Base-by-base conservation (phyloP, 805 yeast species). In the Dipodascus geniculatus region DNA sequence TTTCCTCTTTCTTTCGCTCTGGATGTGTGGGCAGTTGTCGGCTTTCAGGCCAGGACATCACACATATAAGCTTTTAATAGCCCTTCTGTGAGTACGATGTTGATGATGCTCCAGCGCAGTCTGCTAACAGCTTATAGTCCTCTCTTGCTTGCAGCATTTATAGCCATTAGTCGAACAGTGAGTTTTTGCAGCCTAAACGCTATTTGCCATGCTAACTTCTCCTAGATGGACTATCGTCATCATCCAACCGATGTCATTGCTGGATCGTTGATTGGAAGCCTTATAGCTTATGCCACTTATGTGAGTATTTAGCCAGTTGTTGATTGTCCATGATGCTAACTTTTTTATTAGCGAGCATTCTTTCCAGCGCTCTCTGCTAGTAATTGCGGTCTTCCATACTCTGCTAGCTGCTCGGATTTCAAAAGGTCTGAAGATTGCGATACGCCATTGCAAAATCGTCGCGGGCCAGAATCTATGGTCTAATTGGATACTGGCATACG, bases 231-330 rank as follows among this genome's bases (percentile, higher is more conserved):
- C 68, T 90, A 90, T 69, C 77, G 97, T 65, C 99, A 91, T 64
- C 98, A 91, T 68, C 88, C 87, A 64, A 72, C 86, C 17, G 99
- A 91, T 67, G 84, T 93, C 1, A 60, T 85, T 1, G 63, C 83
- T 16, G 99, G 99, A 2, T 73, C 85, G 24, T 17, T 73, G 1
- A 63, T 91, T 2, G 99, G 99, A 0, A 57, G 70, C 2, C 55
- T 71, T 1, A 68, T 83, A 33, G 91, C 90, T 0, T 71, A 69
- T 67, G 74, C 79, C 75, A 70, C 78, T 23, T 83, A 82, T 59
- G 49, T 47, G n/a, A 47, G 49, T 47, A 22, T 16, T 16, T 3
- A 47, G 49, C 19, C n/a, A n/a, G 9, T 23, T 22, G 31, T 8
- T 22, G 20, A 22, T 20, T 47, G 4, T 3, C 4, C 14, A 22